phyloP scores from a whole-genome alignment of 805 yeast species.

The Sporopachydermia lactativora region DNA sequence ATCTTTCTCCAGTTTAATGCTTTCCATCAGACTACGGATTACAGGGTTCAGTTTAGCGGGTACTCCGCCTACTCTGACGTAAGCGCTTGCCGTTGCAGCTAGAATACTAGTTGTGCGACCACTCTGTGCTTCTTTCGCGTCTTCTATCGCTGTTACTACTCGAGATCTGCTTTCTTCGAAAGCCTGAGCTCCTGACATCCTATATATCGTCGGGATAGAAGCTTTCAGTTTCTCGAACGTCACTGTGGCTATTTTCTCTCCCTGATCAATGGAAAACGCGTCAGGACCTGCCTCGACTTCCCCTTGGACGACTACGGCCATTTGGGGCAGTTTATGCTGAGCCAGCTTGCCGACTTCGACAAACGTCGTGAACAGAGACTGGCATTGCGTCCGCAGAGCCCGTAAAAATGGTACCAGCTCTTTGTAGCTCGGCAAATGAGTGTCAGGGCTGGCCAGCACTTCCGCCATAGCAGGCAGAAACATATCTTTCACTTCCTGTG shows the following conservation, averaged over 20 bases:
- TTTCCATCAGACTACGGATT: constrained; percentile 84
- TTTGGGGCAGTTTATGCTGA: constrained; percentile 55
- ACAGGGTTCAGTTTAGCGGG: constrained; percentile 84
- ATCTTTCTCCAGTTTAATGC: constrained; percentile 65
- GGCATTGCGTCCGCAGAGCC: constrained; percentile 77
- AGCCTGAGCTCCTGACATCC: constrained; percentile 56
- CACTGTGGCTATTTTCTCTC: constrained; percentile 48
- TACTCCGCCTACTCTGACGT: constrained; percentile 44
- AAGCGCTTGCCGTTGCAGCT: constrained; percentile 68
- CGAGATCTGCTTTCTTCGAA: constrained; percentile 69
- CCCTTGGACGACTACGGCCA: constrained; percentile 88
- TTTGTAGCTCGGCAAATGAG: constrained; percentile 38
- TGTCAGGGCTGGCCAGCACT: constrained; percentile 1
- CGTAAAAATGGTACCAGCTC: constrained; percentile 80
- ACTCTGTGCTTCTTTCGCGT: constrained; percentile 39
- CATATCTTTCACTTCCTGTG: not conserved
- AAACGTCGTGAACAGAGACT: constrained; percentile 67
- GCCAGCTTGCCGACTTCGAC: constrained; percentile 64
- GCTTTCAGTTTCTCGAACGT: constrained; percentile 53
- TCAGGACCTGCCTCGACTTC: constrained; percentile 89
- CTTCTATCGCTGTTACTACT: constrained; percentile 49
- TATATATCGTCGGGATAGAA: constrained; percentile 49
- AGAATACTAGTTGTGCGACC: constrained; percentile 45
- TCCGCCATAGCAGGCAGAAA: not conserved
- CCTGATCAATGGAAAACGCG: constrained; percentile 73